Base-by-base conservation (phyloP, 2,329 filamentous ascomycete genomes). In the Pleurostoma richardsiae region DNA sequence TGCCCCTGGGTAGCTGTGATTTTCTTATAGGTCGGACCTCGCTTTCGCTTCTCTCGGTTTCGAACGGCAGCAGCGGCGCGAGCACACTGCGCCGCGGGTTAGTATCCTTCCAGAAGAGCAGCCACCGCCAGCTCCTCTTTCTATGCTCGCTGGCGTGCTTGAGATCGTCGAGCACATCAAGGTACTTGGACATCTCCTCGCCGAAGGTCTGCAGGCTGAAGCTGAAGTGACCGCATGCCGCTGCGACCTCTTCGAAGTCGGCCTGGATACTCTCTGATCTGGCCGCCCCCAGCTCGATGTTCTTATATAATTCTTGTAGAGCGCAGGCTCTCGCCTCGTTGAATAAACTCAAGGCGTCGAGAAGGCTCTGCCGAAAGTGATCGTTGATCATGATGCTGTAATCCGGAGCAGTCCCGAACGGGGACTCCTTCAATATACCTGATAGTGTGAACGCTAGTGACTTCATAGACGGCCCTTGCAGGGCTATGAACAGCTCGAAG, bases 201-300 rank as follows among this genome's bases (percentile, higher is more conserved):
- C 90, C 91, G 59, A 97, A 92, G 55, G 94, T 88, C 52, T 94
- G 81, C 29, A 99, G 73, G 40, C 88, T 95, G 62, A 94, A 96
- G 60, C 88, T 92, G 61, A 97, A 99, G 66, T 97, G 91, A 0
- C 94, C 92, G 59, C 94, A 99, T 47, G 91, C 95, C n/a, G 94
- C 92, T 39, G 92, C 91, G 8, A 97, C 91, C 65, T 99, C 94
- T 63, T 99, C 94, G 48, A 96, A 90, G 63, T 97, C 94, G 3
- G 92, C 94, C 60, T 95, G 86, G 6, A 92, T 78, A 51, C 86
- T 86, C 44, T 89, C 77, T 0, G 86, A 84, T 39, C 82, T 78
- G 3, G 82, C 73, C 48, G 81, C 81, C 8, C 80, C 81, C 38
- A 90, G 74, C 56, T 90, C 84, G 50, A 90, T 90, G 44, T 80